These are phyloP conservation scores for Dalechampia spathulata DNA, from an alignment of 441 rosid genomes.

Conservation along the genomic window DNA sequence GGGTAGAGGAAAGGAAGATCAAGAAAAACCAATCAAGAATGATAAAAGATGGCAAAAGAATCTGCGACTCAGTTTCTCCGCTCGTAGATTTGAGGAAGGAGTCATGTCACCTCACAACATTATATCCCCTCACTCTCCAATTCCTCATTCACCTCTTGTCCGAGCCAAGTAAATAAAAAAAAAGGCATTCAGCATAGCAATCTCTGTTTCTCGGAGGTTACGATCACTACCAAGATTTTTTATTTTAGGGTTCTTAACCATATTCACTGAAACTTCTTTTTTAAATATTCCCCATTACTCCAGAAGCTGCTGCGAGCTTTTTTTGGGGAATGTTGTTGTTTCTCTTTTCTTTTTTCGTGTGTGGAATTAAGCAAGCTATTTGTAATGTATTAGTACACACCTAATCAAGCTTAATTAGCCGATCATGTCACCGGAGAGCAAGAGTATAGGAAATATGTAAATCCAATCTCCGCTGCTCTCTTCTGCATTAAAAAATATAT, in stretches of 20 bases:
- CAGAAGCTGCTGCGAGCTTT: background rate
- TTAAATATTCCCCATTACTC: slow-evolving; percentile 5
- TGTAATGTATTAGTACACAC: too few relatives aligned
- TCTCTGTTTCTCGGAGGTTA: background rate
- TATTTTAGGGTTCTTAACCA: too few relatives aligned
- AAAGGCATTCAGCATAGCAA: background rate
- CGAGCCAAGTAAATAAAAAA: slow-evolving; percentile 28
- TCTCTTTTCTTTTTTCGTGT: background rate
- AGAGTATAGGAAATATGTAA: background rate
- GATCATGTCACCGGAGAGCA: background rate
- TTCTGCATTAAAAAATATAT: too few relatives aligned
- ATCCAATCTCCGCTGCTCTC: background rate
- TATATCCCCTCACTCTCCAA: slow-evolving; percentile 67
- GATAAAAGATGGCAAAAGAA: slow-evolving; percentile 32
- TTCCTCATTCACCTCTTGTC: slow-evolving; percentile 64
- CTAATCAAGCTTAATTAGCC: background rate
- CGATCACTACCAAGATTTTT: background rate
- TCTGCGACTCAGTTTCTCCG: slow-evolving; percentile 51
- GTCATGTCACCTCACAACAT: slow-evolving; percentile 1
- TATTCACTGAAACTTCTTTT: background rate
- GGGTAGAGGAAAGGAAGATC: slow-evolving; percentile 19
- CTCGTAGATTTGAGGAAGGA: slow-evolving; percentile 22
- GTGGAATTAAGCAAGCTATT: too few relatives aligned
- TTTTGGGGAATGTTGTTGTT: too few relatives aligned
- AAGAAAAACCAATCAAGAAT: background rate